Evolutionary conservation across 495 filamentous ascomycete genomes (phyloP), one percentile per base, ranked within the genome.

Genomic region (Hypoxylon subgilvum): DNA sequence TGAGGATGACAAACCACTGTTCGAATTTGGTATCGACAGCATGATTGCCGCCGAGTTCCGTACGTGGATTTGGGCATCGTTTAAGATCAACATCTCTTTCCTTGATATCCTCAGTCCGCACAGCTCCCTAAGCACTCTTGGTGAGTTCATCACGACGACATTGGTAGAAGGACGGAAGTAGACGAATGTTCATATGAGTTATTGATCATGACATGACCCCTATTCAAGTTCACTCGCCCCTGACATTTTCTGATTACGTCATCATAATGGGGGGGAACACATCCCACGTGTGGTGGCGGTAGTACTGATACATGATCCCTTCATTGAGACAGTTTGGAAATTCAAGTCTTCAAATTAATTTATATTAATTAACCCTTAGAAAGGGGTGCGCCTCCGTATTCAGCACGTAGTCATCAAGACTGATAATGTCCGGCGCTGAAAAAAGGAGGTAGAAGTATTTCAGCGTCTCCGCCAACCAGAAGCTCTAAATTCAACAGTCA

Each of bases 371-470:
- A 6, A 73, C 71, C 51, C 79, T 68, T 40, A 72, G 70, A 48
- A 84, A 72, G 16, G 76, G 75, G 71, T 80, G 77, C 1, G 77
- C 76, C 55, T 80, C 76, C 1, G 77, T 80, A 55, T 80, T 83
- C 76, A 92, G 74, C n/a, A 93, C 87, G 70, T 81, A 92, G 42
- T 91, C 84, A 69, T 93, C 89, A 42, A 93, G 72, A 67, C 79
- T 88, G 47, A 92, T 78, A 28, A 86, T 69, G 57, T 77, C 79
- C 2, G 84, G 83, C 28, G 88, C 85, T 40, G 82, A 85, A 69
- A 89, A 91, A 3, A 88, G 77, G n/a, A 91, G 73, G 67, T 90
- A 92, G 62, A 89, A 91, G 61, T 92, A 92, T 69, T 92, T 92
- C 45, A 92, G 67, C 30, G 89, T 88, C 76, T 92, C 89, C 8